Percentiles rank a stretch among this genome's conserved stretches.
These are phyloP conservation scores for Termitomyces bulborhizus DNA, from an alignment of 768 basidiomycete genomes.

Conservation along the genomic window DNA sequence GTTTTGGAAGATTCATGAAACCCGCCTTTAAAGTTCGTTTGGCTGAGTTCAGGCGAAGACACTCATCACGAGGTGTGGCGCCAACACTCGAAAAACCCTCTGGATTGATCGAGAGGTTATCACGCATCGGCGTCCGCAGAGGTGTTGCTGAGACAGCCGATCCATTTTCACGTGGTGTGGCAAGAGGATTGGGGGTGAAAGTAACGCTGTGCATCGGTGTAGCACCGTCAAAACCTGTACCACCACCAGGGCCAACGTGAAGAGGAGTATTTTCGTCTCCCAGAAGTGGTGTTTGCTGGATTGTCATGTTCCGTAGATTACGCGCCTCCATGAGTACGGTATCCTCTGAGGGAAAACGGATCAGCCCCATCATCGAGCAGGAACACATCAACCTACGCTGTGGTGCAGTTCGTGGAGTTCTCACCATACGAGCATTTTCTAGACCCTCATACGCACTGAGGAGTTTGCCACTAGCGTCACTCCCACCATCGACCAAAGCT, in stretches of 20 bases:
- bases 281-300: slow-evolving; percentile 87
- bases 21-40: slow-evolving; percentile 77
- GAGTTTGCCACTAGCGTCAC: slow-evolving; percentile 78
- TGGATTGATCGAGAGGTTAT: slow-evolving; percentile 86
- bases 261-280: slow-evolving; percentile 98
- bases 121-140: slow-evolving; percentile 90
- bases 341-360: slow-evolving; percentile 58
- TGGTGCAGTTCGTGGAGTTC: slow-evolving; percentile 91
- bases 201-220: slow-evolving; percentile 89
- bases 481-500: slow-evolving; percentile 74
- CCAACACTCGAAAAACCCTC: slow-evolving; percentile 50
- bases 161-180: slow-evolving; percentile 63
- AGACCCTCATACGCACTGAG: slow-evolving; percentile 91
- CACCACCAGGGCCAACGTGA: slow-evolving; percentile 63
- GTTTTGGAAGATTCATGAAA: slow-evolving; percentile 80
- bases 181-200: slow-evolving; percentile 95
- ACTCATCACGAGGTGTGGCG: slow-evolving; percentile 74
- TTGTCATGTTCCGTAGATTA: slow-evolving; percentile 91
- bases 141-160: slow-evolving; percentile 62
- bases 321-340: slow-evolving; percentile 92
- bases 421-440: slow-evolving; percentile 82
- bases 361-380: neutral
- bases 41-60: slow-evolving; percentile 50
- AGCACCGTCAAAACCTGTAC: slow-evolving; percentile 91
- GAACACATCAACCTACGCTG: slow-evolving; percentile 50